Percentiles rank a stretch among this genome's conserved stretches.
Evolutionary conservation across 2,329 filamentous ascomycete genomes (phyloP).

Genomic region (Sporothrix variecibatus): DNA sequence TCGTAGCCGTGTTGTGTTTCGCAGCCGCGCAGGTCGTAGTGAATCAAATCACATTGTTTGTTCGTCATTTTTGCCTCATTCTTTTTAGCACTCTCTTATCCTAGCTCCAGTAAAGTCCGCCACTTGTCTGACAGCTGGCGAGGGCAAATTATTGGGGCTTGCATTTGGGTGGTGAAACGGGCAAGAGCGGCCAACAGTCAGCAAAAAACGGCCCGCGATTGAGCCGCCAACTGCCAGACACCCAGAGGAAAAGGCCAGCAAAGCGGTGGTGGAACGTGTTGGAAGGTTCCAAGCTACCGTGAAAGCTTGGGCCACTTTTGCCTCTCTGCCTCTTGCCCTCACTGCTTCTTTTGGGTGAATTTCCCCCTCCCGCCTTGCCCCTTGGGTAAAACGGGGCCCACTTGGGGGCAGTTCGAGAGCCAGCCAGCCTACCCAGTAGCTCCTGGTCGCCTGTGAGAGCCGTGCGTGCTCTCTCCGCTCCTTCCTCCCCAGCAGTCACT

Average conservation of each 20-base stretch:
- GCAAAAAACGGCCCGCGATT: constrained; percentile 8
- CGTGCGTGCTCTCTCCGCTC: constrained; percentile 3
- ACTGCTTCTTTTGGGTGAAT: neutral
- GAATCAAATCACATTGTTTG: neutral
- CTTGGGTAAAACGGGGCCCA: constrained; percentile 17
- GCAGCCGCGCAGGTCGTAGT: neutral
- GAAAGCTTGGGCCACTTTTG: constrained; percentile 5
- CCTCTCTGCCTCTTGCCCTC: neutral
- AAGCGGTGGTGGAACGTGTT: constrained; percentile 31
- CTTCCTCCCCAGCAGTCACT: neutral
- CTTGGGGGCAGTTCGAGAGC: constrained; percentile 23
- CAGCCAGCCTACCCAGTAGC: constrained; percentile 24
- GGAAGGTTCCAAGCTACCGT: constrained; percentile 30
- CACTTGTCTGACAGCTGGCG: constrained; percentile 18
- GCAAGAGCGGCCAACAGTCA: neutral
- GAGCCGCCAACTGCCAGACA: constrained; percentile 28
- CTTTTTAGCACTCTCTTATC: neutral
- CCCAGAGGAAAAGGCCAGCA: constrained; percentile 13
- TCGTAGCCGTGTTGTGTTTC: neutral
- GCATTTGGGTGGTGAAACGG: neutral
- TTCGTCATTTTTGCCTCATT: neutral
- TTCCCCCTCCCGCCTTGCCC: neutral
- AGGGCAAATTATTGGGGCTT: neutral
- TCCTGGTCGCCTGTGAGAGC: constrained; percentile 22
- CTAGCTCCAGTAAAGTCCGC: neutral